Evolutionary conservation across 441 rosid genomes (phyloP), one percentile per base, ranked within the genome.

Genomic region (Croton laevigatus): DNA sequence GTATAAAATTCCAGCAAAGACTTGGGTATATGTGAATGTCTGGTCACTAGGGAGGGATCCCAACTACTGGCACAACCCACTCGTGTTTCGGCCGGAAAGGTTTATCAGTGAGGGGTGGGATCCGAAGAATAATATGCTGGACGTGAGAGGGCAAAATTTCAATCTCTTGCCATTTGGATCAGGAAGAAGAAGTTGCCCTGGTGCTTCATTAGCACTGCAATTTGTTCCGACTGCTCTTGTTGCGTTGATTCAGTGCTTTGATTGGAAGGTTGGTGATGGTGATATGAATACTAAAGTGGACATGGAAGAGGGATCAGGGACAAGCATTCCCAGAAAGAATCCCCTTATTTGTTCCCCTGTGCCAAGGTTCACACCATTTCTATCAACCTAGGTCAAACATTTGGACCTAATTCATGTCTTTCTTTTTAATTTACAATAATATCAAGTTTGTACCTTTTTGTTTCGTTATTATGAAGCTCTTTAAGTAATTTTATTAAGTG

Each of bases 141-240:
- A 84, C 59, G 79, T 79, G 44, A 81, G 83, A 73, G 88, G 89
- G 14, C 84, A 85, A 53, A 34, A 75, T 55, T 83, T 80, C 48
- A 80, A 81, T 38, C 62, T 86, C 67, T 22, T 88, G 65, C 83
- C 92, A 58, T 90, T 88, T 69, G 96, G 93, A 53, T 78, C 78
- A 32, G 96, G 93, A 27, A 82, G 91, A 78, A 88, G 93, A 82
- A 84, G 91, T 59, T 89, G 96, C 62, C 89, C 88, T 0, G 93
- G 93, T 46, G 85, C 89, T 6, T 75, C 85, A 17, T 54, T 83
- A 55, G 91, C 84, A 14, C 45, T 85, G 14, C 79, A 74, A 40
- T 70, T 86, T 5, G 87, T 87, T 59, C 88, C 87, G 16, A 44
- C 83, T 6, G 76, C 81, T 34, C 72, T 86, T 20, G 92, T 84